A percentile compares a stretch with the other conserved stretches of the same genome.
Evolutionary conservation across 1,139 yeast genomes (phyloP).

Genomic region (Hemisphaericaspora subhashii): DNA sequence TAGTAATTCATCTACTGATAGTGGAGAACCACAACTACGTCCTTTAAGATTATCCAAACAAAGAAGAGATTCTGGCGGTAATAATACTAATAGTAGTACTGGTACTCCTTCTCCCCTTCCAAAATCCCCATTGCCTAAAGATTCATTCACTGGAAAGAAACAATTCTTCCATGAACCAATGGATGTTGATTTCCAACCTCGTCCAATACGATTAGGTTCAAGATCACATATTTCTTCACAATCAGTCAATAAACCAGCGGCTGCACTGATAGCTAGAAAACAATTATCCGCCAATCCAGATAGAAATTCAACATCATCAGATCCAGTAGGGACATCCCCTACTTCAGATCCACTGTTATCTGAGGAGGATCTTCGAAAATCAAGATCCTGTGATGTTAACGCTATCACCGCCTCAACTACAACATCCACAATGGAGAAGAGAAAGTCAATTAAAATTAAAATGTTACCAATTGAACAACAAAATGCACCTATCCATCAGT

Average conservation of each 20-base stretch:
- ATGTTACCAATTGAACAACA: conserved; percentile 32
- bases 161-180: not conserved
- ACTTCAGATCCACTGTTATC: not conserved
- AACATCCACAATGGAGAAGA: conserved; percentile 15
- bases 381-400: not conserved
- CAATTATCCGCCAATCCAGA: too few species aligned
- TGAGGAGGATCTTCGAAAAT: not conserved
- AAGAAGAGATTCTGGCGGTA: conserved; percentile 12
- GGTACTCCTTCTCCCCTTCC: conserved; percentile 9
- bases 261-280: too few species aligned
- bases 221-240: conserved; percentile 2
- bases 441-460: conserved; percentile 35
- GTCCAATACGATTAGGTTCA: conserved; percentile 33
- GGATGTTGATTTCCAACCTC: conserved; percentile 30
- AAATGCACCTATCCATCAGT: conserved; percentile 7
- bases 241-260: not conserved
- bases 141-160: conserved; percentile 2
- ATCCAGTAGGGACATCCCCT: conserved; percentile 1
- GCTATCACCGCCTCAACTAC: too few species aligned
- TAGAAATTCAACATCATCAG: conserved; percentile 8
- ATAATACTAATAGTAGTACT: conserved; percentile 8
- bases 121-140: conserved; percentile 3
- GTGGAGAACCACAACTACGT: conserved; percentile 18
- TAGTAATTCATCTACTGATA: conserved; percentile 5
- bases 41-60: conserved; percentile 37